Evolutionary conservation across 2,329 filamentous ascomycete species (phyloP).

Genomic region (Monilinia fructigena): DNA sequence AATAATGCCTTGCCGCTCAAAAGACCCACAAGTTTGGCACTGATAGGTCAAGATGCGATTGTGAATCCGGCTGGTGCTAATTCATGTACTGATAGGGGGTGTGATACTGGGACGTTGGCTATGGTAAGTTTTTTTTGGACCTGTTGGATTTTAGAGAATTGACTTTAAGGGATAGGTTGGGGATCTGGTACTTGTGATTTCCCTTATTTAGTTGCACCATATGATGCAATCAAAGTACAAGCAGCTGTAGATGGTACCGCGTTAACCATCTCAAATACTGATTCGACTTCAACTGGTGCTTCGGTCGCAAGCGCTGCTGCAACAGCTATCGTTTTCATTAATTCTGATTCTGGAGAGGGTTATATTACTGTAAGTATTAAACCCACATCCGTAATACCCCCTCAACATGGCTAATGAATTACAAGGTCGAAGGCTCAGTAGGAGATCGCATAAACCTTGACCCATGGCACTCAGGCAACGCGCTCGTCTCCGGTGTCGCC

Average conservation of each 20-base stretch:
- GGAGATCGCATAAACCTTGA: conserved; percentile 64
- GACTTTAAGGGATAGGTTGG: conserved; percentile 10
- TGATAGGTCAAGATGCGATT: conserved; percentile 63
- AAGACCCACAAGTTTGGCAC: conserved; percentile 52
- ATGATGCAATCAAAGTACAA: conserved; percentile 61
- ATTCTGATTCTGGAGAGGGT: conserved; percentile 70
- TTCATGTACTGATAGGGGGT: conserved; percentile 59
- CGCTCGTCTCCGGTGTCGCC: conserved; percentile 57
- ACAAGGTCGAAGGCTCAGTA: conserved; percentile 43
- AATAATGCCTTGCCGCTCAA: conserved; percentile 56
- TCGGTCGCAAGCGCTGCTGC: conserved; percentile 44
- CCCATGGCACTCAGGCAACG: conserved; percentile 52
- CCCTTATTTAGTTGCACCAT: conserved; percentile 45
- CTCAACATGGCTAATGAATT: background rate
- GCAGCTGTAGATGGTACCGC: conserved; percentile 53
- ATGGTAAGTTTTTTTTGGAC: conserved; percentile 48
- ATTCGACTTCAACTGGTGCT: conserved; percentile 42
- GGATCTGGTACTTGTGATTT: conserved; percentile 12
- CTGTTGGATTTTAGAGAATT: background rate
- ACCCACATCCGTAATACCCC: background rate
- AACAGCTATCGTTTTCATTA: conserved; percentile 67
- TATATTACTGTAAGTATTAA: conserved; percentile 43
- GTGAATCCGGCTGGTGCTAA: conserved; percentile 63
- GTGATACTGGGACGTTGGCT: conserved; percentile 60
- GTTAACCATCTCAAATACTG: conserved; percentile 55